Percentiles rank a stretch among this genome's conserved stretches.
Conservation (phyloP, 2,329 filamentous ascomycete genomes). For the Fusarium sp. region DNA sequence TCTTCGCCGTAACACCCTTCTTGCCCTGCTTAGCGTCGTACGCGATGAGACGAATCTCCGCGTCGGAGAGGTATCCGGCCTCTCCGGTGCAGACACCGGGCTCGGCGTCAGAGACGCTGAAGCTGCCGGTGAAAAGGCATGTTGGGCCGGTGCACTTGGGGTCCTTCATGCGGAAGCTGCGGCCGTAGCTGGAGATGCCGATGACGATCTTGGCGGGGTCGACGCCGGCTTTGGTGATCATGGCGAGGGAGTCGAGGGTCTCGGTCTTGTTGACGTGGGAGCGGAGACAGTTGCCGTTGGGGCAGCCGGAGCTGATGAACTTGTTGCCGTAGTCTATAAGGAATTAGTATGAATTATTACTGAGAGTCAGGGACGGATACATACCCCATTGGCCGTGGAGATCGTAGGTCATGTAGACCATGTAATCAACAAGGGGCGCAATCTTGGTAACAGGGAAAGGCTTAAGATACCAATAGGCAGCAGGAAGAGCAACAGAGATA, state of each 20-base stretch:
- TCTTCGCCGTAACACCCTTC: conserved; percentile 20
- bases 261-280: conserved; percentile 53
- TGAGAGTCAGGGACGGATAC: too few species aligned
- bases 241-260: conserved; percentile 47
- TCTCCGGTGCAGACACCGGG: conserved; percentile 39
- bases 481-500: conserved; percentile 50
- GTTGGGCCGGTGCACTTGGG: conserved; percentile 37
- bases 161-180: conserved; percentile 42
- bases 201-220: conserved; percentile 45
- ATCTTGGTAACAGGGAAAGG: conserved; percentile 48
- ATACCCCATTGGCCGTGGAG: conserved; percentile 49
- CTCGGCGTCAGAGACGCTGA: conserved; percentile 34
- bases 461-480: conserved; percentile 53
- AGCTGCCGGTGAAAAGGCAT: conserved; percentile 41
- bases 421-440: conserved; percentile 45
- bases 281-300: conserved; percentile 47
- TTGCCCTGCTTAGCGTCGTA: conserved; percentile 31
- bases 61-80: conserved; percentile 43
- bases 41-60: conserved; percentile 43
- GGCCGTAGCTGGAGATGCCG: conserved; percentile 44
- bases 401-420: conserved; percentile 52
- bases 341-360: background rate
- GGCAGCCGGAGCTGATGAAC: conserved; percentile 40
- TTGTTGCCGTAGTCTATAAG: conserved; percentile 40
- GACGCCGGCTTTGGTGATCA: conserved; percentile 50